Conservation (phyloP, 306 rosid species). For the Psophocarpus tetragonolobus region DNA sequence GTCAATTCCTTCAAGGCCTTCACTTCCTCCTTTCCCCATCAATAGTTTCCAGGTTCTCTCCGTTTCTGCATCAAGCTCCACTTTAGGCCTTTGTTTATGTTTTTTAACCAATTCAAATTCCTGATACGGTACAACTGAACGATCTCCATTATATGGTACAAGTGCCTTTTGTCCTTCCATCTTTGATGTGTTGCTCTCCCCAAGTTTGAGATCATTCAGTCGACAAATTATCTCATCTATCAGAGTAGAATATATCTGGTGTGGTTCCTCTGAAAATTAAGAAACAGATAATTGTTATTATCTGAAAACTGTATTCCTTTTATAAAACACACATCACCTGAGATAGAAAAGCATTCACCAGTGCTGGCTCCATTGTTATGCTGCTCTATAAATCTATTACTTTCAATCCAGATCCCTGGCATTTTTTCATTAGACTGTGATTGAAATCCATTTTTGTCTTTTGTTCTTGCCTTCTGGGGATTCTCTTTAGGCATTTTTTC, state of each 20-base stretch:
- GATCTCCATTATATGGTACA: slow-evolving; percentile 64
- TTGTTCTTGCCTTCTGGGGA: slow-evolving; percentile 32
- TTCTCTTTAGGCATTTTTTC: slow-evolving; percentile 35
- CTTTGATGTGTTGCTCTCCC: slow-evolving; percentile 38
- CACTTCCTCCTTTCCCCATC: slow-evolving; percentile 76
- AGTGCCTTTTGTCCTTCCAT: slow-evolving; percentile 58
- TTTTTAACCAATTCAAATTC: slow-evolving; percentile 48
- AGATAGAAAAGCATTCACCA: slow-evolving; percentile 35
- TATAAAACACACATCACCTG: slow-evolving; percentile 38
- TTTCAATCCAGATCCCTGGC: slow-evolving; percentile 40
- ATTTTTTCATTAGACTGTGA: slow-evolving; percentile 27
- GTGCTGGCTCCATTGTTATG: slow-evolving; percentile 27
- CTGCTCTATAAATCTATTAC: slow-evolving; percentile 31
- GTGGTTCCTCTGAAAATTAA: slow-evolving; percentile 56
- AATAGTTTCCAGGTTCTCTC: slow-evolving; percentile 87
- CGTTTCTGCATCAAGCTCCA: slow-evolving; percentile 88
- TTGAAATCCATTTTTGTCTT: slow-evolving; percentile 32
- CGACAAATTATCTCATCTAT: slow-evolving; percentile 49
- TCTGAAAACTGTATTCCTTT: slow-evolving; percentile 34
- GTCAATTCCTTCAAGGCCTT: slow-evolving; percentile 55
- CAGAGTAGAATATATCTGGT: slow-evolving; percentile 15
- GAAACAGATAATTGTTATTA: slow-evolving; percentile 25
- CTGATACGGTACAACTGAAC: slow-evolving; percentile 63
- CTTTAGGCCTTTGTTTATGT: slow-evolving; percentile 73
- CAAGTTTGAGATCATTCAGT: slow-evolving; percentile 53